Percentiles rank a stretch among this genome's conserved stretches.
Evolutionary conservation across 331 rosid species (phyloP).

Genomic region (Quercus phellos): DNA sequence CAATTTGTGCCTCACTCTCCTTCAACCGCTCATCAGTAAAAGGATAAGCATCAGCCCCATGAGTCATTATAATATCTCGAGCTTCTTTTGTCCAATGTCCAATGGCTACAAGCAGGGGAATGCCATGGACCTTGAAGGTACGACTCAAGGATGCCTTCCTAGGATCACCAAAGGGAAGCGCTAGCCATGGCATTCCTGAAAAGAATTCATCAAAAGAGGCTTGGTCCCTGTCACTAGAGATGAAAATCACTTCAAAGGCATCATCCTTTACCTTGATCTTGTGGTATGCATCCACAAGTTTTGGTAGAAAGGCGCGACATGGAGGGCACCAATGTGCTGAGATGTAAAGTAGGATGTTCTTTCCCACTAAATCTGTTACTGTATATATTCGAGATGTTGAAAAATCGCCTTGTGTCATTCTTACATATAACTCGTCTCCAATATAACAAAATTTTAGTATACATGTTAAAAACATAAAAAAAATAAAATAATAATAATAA

Average conservation of each 20-base stretch:
- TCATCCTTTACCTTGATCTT: slow-evolving; percentile 50
- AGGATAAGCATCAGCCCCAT: too few species aligned
- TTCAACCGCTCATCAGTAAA: too few species aligned
- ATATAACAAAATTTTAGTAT: too few species aligned
- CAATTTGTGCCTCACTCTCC: too few species aligned
- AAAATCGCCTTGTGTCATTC: too few species aligned
- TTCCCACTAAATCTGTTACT: slow-evolving; percentile 44
- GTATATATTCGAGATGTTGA: too few species aligned
- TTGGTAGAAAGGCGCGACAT: slow-evolving; percentile 62
- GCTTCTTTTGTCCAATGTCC: too few species aligned
- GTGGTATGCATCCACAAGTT: slow-evolving; percentile 49
- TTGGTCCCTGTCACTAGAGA: slow-evolving; percentile 62
- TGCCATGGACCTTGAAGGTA: slow-evolving; percentile 47
- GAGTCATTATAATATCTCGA: too few species aligned
- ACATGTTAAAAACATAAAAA: too few species aligned
- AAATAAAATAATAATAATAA: too few species aligned
- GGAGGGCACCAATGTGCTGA: slow-evolving; percentile 74
- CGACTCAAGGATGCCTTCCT: slow-evolving; percentile 49
- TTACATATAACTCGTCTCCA: too few species aligned
- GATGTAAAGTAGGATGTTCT: slow-evolving; percentile 61
- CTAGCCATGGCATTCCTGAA: slow-evolving; percentile 64
- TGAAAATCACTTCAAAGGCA: slow-evolving; percentile 56
- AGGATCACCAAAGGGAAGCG: slow-evolving; percentile 62
- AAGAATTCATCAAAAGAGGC: slow-evolving; percentile 27
- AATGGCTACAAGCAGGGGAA: slow-evolving; percentile 32